Evolutionary conservation across 2,329 filamentous ascomycete genomes (phyloP), one percentile per base, ranked within the genome.

Genomic region (Aaosphaeria arxii): DNA sequence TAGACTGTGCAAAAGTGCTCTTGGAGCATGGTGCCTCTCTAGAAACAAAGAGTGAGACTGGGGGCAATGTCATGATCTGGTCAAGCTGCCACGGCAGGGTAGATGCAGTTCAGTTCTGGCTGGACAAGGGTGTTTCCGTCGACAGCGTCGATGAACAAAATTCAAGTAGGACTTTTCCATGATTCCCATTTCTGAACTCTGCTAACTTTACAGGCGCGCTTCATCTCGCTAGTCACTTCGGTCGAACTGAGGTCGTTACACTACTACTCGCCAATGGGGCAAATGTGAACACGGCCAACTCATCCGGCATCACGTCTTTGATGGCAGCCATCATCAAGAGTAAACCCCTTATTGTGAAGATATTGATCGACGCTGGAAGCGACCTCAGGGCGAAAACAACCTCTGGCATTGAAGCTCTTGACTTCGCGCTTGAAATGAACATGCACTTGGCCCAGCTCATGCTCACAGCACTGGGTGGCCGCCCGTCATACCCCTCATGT

Each of bases 11-110:
- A 7, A 55, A 55, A 35, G 5, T 56, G 2, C 53, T 64, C 7
- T 45, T 59, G 40, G 47, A 52, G 1, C 51, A 54, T 28, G 59
- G 62, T 28, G 59, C 57, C 31, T n/a, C 53, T n/a, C 43, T 35
- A 6, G 49, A 29, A 40, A 7, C 41, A 11, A 11, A 32, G 42
- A 53, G 53, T 43, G 40, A 42, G 2, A 50, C 55, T 35, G 51
- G 55, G 1, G 53, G 49, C 7, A 57, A 50, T 17, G 45, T 51
- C 1, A 43, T 61, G 17, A 52, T 49, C 7, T 58, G 53, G 54
- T 58, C 61, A 4, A 50, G 53, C 6, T 50, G 40, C 11, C 46
- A 45, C 9, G 52, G 54, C 11, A 49, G 54, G n/a, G 29, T 49
- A 3, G 53, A 60, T 6, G 45, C 51, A 1, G 48, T 58, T 32